Percentiles rank a stretch among this genome's conserved stretches.
These are phyloP conservation scores for Begonia fuchsioides DNA, from an alignment of 306 rosid genomes.

Conservation along the genomic window DNA sequence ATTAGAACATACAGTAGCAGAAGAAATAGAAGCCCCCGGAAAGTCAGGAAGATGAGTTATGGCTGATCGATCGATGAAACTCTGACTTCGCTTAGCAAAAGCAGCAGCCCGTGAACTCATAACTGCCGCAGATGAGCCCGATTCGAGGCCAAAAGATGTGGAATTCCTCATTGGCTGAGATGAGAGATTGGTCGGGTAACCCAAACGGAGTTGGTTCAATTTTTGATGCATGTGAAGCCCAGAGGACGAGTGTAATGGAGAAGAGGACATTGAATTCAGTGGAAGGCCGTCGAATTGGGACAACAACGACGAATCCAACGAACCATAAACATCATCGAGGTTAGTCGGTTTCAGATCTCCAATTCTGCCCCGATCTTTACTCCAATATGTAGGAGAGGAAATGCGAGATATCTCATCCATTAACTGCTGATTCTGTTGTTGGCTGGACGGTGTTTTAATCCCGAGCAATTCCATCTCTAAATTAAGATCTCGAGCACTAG, in stretches of 20 bases:
- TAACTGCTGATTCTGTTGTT: slow-evolving; percentile 47
- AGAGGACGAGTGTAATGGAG: slow-evolving; percentile 48
- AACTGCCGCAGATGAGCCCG: slow-evolving; percentile 76
- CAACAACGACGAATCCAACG: slow-evolving; percentile 46
- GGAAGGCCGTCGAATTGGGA: slow-evolving; percentile 63
- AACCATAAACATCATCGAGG: slow-evolving; percentile 73
- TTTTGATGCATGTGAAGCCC: slow-evolving; percentile 67
- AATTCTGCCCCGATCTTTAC: slow-evolving; percentile 34
- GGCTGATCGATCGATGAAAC: slow-evolving; percentile 82
- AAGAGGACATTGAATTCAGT: slow-evolving; percentile 34
- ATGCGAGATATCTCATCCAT: slow-evolving; percentile 83
- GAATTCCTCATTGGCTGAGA: slow-evolving; percentile 74
- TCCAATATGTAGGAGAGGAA: slow-evolving; percentile 68
- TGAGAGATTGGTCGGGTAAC: slow-evolving; percentile 65
- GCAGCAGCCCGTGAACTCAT: slow-evolving; percentile 91
- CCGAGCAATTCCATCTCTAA: slow-evolving; percentile 72
- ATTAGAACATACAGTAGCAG: slow-evolving; percentile 38
- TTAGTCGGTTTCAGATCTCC: slow-evolving; percentile 70
- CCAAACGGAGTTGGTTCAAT: slow-evolving; percentile 83
- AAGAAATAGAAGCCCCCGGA: slow-evolving; percentile 41
- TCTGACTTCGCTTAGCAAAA: slow-evolving; percentile 89
- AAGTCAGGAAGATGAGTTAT: slow-evolving; percentile 27
- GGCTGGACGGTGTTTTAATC: slow-evolving; percentile 37
- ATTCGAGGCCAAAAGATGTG: slow-evolving; percentile 52
- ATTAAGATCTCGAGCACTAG: slow-evolving; percentile 76